A percentile compares a stretch with the other conserved stretches of the same genome.
These are phyloP conservation scores for Achaetomium macrosporum DNA, from an alignment of 2,329 filamentous ascomycete genomes.

Conservation along the genomic window DNA sequence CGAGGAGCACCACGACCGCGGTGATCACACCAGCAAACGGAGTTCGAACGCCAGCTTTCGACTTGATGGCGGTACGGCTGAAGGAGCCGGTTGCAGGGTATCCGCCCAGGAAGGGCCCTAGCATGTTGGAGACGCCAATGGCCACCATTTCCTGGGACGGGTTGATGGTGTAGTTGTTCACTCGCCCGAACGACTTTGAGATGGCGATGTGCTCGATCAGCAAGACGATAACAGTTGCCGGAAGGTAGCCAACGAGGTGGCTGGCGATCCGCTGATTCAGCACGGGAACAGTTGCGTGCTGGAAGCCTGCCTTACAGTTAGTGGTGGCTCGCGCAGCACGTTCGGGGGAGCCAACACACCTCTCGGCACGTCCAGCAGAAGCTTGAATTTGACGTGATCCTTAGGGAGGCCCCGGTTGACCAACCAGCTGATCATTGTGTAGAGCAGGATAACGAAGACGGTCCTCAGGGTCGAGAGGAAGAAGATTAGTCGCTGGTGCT, in stretches of 20 bases:
- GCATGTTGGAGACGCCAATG: conserved; percentile 84
- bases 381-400: conserved; percentile 61
- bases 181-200: conserved; percentile 93
- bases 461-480: conserved; percentile 88
- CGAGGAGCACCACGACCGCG: conserved; percentile 66
- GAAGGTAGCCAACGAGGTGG: conserved; percentile 65
- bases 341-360: conserved; percentile 38
- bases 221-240: conserved; percentile 85
- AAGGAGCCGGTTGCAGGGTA: conserved; percentile 81
- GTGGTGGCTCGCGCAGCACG: neutral
- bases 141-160: conserved; percentile 95
- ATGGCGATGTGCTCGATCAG: conserved; percentile 97
- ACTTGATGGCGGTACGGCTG: conserved; percentile 72
- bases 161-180: conserved; percentile 96
- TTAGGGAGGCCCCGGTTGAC: conserved; percentile 62
- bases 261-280: conserved; percentile 62
- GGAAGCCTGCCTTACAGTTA: conserved; percentile 5
- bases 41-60: conserved; percentile 75
- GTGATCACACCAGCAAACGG: conserved; percentile 75
- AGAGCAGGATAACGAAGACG: conserved; percentile 84
- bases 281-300: conserved; percentile 65
- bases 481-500: conserved; percentile 70
- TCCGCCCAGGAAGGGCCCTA: conserved; percentile 85
- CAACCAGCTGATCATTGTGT: conserved; percentile 84
- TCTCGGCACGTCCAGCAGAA: conserved; percentile 72